Evolutionary conservation across 106 monocot species (phyloP).

Genomic region (Xerophyta viscosa): DNA sequence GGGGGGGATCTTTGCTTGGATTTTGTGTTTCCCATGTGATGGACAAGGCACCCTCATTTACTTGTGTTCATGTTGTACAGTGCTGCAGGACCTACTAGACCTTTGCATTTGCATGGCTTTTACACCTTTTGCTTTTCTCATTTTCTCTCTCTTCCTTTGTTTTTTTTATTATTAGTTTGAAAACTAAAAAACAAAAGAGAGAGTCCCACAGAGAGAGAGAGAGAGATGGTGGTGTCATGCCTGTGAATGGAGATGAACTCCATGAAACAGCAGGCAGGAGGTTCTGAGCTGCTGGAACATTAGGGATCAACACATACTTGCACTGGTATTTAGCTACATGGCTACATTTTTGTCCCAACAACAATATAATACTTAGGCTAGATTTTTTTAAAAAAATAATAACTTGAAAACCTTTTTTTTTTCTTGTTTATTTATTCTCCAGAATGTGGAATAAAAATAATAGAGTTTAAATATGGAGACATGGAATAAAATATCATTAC

Average conservation of each 20-base stretch:
- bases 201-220: background rate
- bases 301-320: background rate
- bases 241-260: too few species aligned
- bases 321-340: background rate
- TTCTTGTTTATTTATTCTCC: too few species aligned
- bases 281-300: background rate
- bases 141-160: too few species aligned
- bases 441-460: too few species aligned
- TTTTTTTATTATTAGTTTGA: too few species aligned
- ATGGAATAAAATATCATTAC: too few species aligned
- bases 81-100: slow-evolving; percentile 2
- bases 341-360: background rate
- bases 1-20: slow-evolving; percentile 48
- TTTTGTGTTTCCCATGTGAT: slow-evolving; percentile 60
- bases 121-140: background rate
- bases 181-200: background rate
- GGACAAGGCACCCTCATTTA: slow-evolving; percentile 22
- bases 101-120: background rate
- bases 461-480: too few species aligned
- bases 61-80: slow-evolving; percentile 20
- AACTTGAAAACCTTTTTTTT: too few species aligned
- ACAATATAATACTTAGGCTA: background rate
- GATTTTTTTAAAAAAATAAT: background rate
- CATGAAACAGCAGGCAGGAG: background rate
- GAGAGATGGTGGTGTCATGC: background rate